Base-by-base conservation (phyloP, 2,329 filamentous ascomycete genomes). In the Aspergillus japonicus region DNA sequence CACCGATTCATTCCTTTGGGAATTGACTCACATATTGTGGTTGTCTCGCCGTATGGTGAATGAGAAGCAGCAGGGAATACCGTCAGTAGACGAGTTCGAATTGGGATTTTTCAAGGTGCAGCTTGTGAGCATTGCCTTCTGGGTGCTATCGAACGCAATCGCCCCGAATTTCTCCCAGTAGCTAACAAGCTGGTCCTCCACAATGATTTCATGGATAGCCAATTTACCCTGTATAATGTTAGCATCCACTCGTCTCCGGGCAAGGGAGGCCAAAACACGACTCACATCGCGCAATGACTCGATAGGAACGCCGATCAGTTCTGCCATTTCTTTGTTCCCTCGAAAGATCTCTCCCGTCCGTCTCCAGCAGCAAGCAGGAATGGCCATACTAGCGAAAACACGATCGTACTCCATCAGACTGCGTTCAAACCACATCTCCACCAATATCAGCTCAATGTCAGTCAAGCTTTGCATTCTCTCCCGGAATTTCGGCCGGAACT, bases 161-260 rank as follows among this genome's bases (percentile, higher is more conserved):
- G 92, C 94, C 54, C 94, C 93, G 71, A 99, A 99, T 71, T 99
- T 96, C 77, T 99, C 95, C 95, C 95, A 99, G 71, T 99, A 99
- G 69, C 91, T 91, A 57, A 98, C 95, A 62, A 96, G 86, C 47
- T 93, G 96, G 62, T 96, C 92, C 78, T 99, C 95, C 2, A 92
- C 92, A 49, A 99, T 86, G 64, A 99, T 96, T 74, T 99, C 93
- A 73, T 99, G 95, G 51, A 99, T 85, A 12, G 95, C 91, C 64
- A 98, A 89, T 70, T 96, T 96, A 62, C 95, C 95, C 93, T 96
- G 59, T 4, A 24, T 53, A 14, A 35, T 14, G 33, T 66, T 51
- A 66, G 58, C 47, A 44, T 23, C 21, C 39, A 19, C 14, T 6
- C 24, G 44, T 7, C 7, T 47, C 23, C 11, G 33, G 14, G 2